These are phyloP conservation scores for Desmodesmus armatus DNA, from an alignment of 139 green algal species.

Conservation along the genomic window DNA sequence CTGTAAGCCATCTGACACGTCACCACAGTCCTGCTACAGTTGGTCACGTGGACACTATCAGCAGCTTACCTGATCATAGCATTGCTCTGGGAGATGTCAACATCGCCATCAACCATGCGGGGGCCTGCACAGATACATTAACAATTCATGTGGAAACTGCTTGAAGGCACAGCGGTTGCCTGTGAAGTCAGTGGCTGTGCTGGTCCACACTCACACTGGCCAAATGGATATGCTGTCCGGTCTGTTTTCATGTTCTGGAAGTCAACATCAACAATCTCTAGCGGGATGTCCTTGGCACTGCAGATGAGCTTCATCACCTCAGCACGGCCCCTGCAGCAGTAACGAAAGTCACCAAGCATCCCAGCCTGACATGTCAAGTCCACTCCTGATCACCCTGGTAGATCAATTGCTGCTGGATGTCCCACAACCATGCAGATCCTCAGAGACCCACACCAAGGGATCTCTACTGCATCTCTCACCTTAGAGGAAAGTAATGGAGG, in stretches of 20 bases:
- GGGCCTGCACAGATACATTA: too few species aligned
- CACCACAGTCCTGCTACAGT: too few species aligned
- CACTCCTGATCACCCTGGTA: too few species aligned
- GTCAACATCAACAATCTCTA: conserved; percentile 47
- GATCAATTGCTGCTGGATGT: too few species aligned
- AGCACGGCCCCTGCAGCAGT: conserved; percentile 28
- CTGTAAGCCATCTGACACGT: neutral
- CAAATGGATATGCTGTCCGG: conserved; percentile 55
- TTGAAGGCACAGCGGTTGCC: neutral
- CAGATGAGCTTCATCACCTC: conserved; percentile 63
- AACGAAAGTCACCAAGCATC: neutral
- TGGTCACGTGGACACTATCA: too few species aligned
- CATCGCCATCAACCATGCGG: conserved; percentile 60
- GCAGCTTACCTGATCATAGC: conserved; percentile 55
- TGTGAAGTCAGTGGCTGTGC: neutral
- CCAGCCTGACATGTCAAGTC: neutral
- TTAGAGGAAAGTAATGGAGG: too few species aligned
- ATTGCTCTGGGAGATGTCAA: conserved; percentile 63
- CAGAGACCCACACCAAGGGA: too few species aligned
- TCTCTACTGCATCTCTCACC: too few species aligned
- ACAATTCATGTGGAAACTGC: too few species aligned
- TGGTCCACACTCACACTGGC: conserved; percentile 46
- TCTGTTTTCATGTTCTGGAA: conserved; percentile 57
- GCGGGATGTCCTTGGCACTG: conserved; percentile 49
- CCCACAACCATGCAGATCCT: too few species aligned